Conservation (phyloP, 768 basidiomycete genomes). For the Amanita pseudoporphyria region DNA sequence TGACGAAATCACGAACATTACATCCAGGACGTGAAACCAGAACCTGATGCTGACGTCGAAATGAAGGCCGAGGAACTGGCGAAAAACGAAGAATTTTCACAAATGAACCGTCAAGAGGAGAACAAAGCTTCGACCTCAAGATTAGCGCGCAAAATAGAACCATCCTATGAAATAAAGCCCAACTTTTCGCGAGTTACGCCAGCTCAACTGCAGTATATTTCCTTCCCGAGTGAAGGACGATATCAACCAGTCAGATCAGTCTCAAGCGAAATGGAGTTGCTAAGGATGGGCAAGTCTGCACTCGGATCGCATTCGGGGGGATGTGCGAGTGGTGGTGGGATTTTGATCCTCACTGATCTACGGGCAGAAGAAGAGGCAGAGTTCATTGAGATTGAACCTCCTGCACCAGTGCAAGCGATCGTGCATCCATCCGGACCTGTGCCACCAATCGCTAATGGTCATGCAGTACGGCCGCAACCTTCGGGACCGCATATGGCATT, state of each 20-base stretch:
- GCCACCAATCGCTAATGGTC: conserved; percentile 21
- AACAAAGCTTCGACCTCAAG: conserved; percentile 24
- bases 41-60: conserved; percentile 53
- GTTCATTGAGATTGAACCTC: conserved; percentile 53
- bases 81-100: conserved; percentile 48
- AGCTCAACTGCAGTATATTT: conserved; percentile 75
- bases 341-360: conserved; percentile 73
- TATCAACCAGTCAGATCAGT: conserved; percentile 88
- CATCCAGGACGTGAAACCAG: conserved; percentile 43
- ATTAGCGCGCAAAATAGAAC: conserved; percentile 60
- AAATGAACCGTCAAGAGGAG: conserved; percentile 35
- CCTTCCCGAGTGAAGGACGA: conserved; percentile 68
- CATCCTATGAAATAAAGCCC: conserved; percentile 59
- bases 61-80: conserved; percentile 61
- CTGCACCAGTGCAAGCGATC: conserved; percentile 19
- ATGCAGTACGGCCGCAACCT: conserved; percentile 21
- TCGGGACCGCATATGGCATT: conserved; percentile 54
- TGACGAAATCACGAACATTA: neutral
- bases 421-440: conserved; percentile 19
- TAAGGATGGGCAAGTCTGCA: conserved; percentile 24
- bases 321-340: conserved; percentile 77
- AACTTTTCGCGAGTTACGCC: conserved; percentile 94
- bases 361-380: conserved; percentile 63
- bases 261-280: conserved; percentile 32
- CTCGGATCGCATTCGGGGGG: conserved; percentile 39